Base-by-base conservation (phyloP, 1,139 yeast genomes). In the Nadsonia starkeyi-henricii region DNA sequence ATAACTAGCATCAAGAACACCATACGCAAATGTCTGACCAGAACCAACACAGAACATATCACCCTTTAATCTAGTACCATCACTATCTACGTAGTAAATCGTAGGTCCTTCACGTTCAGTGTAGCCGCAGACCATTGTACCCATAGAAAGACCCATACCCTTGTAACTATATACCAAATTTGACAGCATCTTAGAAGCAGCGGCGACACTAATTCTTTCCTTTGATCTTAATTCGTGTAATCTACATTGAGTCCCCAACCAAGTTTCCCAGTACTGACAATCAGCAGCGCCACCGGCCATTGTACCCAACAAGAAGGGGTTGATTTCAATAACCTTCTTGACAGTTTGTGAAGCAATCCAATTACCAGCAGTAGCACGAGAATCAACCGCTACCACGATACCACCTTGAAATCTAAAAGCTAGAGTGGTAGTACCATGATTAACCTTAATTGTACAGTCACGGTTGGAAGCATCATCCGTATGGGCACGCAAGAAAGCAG, bases 241-340 rank as follows among this genome's bases (percentile, higher is more conserved):
- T 62, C 99, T 77, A 71, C 98, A 91, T 68, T 91, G 97, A 20
- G 95, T 74, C 56, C 98, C 98, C 55, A 91, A 75, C 97, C 97
- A 91, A 28, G 96, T 86, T 70, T 91, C 97, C 99, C 99, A 91
- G 68, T 75, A 93, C 67, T 93, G 98, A 74, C 99, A 91, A 69
- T 91, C 99, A 26, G 98, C 98, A 47, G 99, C 99, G 72, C 97
- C 97, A 69, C 99, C 99, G 39, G 99, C 99, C 96, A 91, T 81
- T 33, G 99, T 91, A 56, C 99, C 99, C 59, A 91, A 75, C 57
- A 91, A 70, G 62, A 85, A 84, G 48, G 97, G 96, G 67, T 93
- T 93, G 69, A 91, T 91, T 66, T 91, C 91, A 63, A 91, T 89
- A 48, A 91, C 98, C 68, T 91, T 91, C 69, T 91, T 89, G 55